These are phyloP conservation scores for Citrus medica DNA, from an alignment of 345 rosid genomes.

Conservation along the genomic window DNA sequence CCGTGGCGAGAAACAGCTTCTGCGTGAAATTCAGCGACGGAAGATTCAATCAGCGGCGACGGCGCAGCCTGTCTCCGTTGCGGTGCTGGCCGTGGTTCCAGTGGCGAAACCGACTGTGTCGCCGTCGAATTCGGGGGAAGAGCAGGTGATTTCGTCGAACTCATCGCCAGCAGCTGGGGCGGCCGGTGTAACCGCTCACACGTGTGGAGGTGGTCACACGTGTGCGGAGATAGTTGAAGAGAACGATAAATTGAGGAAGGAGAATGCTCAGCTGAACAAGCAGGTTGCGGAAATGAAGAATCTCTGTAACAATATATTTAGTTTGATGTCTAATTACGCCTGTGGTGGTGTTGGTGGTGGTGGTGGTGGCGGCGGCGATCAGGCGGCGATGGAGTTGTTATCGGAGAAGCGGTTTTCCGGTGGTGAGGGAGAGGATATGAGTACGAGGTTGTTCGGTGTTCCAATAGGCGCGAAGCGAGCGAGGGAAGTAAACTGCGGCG, in stretches of 20 bases:
- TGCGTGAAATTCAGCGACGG: slow-evolving; percentile 83
- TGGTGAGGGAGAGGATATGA: slow-evolving; percentile 23
- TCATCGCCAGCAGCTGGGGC: slow-evolving; percentile 39
- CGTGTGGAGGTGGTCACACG: slow-evolving; percentile 24
- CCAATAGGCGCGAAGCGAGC: slow-evolving; percentile 59
- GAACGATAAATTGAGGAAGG: slow-evolving; percentile 71
- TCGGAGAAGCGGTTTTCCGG: slow-evolving; percentile 26
- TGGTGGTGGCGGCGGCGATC: slow-evolving; percentile 15
- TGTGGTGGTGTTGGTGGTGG: slow-evolving; percentile 16
- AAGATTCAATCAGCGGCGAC: slow-evolving; percentile 33
- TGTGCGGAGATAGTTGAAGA: slow-evolving; percentile 60
- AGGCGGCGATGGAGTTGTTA: slow-evolving; percentile 30
- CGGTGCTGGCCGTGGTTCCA: slow-evolving; percentile 29
- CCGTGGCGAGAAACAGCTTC: slow-evolving; percentile 64
- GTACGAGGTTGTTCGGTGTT: slow-evolving; percentile 67
- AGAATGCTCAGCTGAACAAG: slow-evolving; percentile 54
- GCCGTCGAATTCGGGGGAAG: slow-evolving; percentile 58
- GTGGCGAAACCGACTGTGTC: slow-evolving; percentile 33
- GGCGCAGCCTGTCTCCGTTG: background rate
- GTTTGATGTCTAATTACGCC: slow-evolving; percentile 48
- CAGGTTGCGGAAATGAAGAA: slow-evolving; percentile 70
- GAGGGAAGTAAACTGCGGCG: slow-evolving; percentile 26
- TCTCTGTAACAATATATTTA: slow-evolving; percentile 53
- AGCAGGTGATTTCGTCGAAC: slow-evolving; percentile 52
- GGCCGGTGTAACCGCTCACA: background rate